phyloP scores from a whole-genome alignment of 768 basidiomycete genomes.

The Sporobolomyces roseus region DNA sequence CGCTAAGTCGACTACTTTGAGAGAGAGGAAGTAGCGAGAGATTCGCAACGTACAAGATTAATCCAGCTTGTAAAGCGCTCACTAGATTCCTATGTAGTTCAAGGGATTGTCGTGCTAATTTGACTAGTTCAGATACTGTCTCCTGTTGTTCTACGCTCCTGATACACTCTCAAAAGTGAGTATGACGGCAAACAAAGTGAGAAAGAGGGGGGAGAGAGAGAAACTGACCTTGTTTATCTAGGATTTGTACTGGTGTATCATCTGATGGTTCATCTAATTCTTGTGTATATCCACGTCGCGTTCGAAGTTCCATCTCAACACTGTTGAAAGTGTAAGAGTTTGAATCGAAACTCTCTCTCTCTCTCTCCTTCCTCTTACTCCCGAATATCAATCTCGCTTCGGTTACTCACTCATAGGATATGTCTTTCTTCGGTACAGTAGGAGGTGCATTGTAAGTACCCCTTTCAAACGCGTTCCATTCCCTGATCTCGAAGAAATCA shows the following conservation, averaged over 20 bases:
- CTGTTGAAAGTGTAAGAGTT: background rate
- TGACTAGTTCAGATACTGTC: background rate
- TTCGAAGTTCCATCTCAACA: background rate
- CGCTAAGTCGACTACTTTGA: background rate
- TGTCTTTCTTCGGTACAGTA: slow-evolving; percentile 37
- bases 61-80: background rate
- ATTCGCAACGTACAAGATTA: background rate
- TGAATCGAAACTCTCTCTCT: background rate
- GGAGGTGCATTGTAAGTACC: slow-evolving; percentile 22
- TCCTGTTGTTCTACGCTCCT: background rate
- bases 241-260: background rate
- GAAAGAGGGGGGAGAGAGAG: background rate
- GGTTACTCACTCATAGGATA: too few relatives aligned
- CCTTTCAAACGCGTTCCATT: background rate
- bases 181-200: background rate
- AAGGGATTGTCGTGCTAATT: background rate
- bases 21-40: slow-evolving; percentile 2
- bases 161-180: too few relatives aligned
- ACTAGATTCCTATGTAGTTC: background rate
- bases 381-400: background rate
- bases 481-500: background rate
- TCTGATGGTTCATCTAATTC: slow-evolving; percentile 1
- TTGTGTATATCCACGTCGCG: background rate
- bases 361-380: background rate
- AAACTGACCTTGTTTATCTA: slow-evolving; percentile 19